Percentiles rank a stretch among this genome's conserved stretches.
Evolutionary conservation across 208 protist genomes (phyloP).

Genomic region (Leptomonas seymouri): DNA sequence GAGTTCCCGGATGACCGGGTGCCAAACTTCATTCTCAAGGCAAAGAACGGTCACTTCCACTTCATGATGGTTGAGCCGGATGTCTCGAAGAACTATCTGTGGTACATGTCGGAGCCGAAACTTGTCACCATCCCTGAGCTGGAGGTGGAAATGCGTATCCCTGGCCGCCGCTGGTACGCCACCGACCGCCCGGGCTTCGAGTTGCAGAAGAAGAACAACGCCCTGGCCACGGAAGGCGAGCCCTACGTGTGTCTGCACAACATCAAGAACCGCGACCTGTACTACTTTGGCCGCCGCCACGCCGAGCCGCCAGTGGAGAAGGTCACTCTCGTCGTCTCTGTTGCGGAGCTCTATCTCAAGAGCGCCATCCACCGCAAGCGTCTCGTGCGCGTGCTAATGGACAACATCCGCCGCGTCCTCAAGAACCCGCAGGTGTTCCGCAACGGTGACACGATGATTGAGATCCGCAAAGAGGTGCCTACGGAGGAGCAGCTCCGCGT

Average conservation of each 20-base stretch:
- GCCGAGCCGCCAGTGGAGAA: constrained; percentile 53
- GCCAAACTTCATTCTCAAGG: constrained; percentile 69
- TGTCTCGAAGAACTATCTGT: constrained; percentile 57
- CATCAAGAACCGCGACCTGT: constrained; percentile 44
- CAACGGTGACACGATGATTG: constrained; percentile 74
- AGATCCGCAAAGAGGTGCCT: constrained; percentile 57
- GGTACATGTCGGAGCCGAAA: constrained; percentile 72
- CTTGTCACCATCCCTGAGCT: constrained; percentile 42
- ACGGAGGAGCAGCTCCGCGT: constrained; percentile 57
- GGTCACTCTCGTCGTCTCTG: constrained; percentile 65
- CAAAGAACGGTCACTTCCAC: constrained; percentile 67
- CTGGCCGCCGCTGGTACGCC: constrained; percentile 73
- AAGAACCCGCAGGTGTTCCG: constrained; percentile 67
- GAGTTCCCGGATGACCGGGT: constrained; percentile 44
- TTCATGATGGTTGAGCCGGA: constrained; percentile 62
- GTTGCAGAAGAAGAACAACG: constrained; percentile 54
- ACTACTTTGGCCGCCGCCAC: constrained; percentile 69
- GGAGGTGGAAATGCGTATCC: constrained; percentile 59
- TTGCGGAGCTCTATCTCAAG: constrained; percentile 84
- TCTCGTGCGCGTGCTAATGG: constrained; percentile 58
- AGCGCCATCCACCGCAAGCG: constrained; percentile 77
- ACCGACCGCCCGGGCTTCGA: constrained; percentile 59
- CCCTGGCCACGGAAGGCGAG: constrained; percentile 56
- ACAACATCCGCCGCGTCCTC: constrained; percentile 65
- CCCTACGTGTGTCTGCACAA: constrained; percentile 75